These are phyloP conservation scores for Talaromyces adpressus DNA, from an alignment of 495 filamentous ascomycete species.

Conservation along the genomic window DNA sequence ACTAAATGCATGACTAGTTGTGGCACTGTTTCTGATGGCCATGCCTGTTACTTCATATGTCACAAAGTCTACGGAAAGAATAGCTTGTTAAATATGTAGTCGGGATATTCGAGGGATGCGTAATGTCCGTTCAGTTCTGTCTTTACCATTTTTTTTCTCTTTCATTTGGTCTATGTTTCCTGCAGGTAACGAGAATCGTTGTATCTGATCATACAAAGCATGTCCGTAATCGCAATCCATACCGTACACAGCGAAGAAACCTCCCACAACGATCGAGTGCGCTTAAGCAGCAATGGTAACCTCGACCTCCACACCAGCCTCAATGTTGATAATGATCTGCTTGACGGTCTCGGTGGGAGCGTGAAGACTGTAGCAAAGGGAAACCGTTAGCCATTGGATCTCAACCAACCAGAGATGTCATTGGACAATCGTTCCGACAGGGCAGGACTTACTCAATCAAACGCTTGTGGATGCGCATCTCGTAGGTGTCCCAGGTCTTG, in stretches of 20 bases:
- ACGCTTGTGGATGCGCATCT: conserved; percentile 99
- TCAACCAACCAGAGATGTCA: background rate
- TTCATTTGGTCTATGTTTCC: conserved; percentile 3
- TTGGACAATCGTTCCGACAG: background rate
- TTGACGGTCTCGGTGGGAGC: conserved; percentile 99
- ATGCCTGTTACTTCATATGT: background rate
- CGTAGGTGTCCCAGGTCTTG: conserved; percentile 98
- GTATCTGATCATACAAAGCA: conserved; percentile 2
- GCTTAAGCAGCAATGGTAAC: conserved; percentile 96
- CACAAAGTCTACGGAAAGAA: background rate
- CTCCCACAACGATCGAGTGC: background rate
- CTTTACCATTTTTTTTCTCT: conserved; percentile 6
- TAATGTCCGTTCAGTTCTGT: background rate
- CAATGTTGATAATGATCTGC: conserved; percentile 99
- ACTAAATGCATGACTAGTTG: background rate
- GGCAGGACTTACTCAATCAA: conserved; percentile 70
- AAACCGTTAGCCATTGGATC: conserved; percentile 9
- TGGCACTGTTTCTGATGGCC: background rate
- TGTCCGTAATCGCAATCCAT: background rate
- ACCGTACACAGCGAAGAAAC: conserved; percentile 6
- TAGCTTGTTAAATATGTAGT: background rate
- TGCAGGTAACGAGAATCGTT: background rate
- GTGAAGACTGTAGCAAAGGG: conserved; percentile 57
- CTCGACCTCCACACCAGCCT: conserved; percentile 99
- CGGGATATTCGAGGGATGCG: background rate